Evolutionary conservation across 83 land plant species (phyloP), one percentile per base, ranked within the genome.

Genomic region (Diphasiastrum complanatum): DNA sequence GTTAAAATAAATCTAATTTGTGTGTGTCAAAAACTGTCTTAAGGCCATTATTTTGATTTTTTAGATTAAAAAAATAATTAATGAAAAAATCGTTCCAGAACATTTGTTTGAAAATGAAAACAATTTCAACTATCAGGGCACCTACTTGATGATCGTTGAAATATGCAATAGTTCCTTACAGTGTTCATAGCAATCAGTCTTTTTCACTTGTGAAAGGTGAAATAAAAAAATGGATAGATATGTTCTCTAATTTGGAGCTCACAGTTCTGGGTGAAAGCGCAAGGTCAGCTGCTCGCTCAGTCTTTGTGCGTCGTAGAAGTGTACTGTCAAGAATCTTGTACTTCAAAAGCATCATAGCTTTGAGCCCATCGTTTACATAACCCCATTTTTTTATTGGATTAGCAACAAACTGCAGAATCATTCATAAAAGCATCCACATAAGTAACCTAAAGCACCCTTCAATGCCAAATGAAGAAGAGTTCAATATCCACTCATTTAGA

Each of bases 181-280:
- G n/a, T n/a, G n/a, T n/a, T 1, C 45, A 1, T 14, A 41, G n/a
- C 12, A 14, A 41, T 41, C 45, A 41, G n/a, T 41, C 18, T 41
- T 41, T 41, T 0, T 41, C 45, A 14, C 12, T 41, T 41, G n/a
- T 41, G 12, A 41, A 41, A 18, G n/a, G n/a, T 41, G 12, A 14
- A 41, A 38, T 18, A 41, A 41, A 41, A 41, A 41, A 41, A 18
- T 41, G n/a, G n/a, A n/a, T n/a, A n/a, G n/a, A n/a, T n/a, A n/a
- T n/a, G n/a, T n/a, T n/a, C n/a, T n/a, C n/a, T n/a, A 53, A 33
- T 22, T 30, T 6, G 20, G 27, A 16, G 67, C 97, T 66, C 51
- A 91, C 97, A 70, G 68, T 69, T 64, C 81, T 79, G 5, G 97
- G 97, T 51, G 97, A 95, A 53, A 91, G 89, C 45, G 95, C 89